Conservation (phyloP, 1,139 yeast genomes). For the Neolecta irregularis region DNA sequence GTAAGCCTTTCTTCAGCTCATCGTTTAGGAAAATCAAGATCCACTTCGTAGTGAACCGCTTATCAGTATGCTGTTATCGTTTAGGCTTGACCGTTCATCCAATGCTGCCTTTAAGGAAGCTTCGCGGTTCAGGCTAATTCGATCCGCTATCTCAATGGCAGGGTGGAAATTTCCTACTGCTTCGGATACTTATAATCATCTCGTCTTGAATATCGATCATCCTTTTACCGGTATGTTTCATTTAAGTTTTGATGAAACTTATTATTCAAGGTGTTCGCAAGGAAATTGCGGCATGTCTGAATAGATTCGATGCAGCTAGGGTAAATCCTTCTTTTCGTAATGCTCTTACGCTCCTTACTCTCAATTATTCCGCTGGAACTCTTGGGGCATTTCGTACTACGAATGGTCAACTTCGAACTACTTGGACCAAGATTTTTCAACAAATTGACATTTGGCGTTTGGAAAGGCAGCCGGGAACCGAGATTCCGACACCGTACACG, state of each 20-base stretch:
- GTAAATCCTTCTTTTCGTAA: no score
- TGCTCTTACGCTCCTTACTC: no score
- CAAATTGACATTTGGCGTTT: no score
- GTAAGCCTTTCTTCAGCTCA: slow-evolving; percentile 25
- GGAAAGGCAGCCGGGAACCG: slow-evolving; percentile 13
- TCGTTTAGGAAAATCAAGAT: slow-evolving; percentile 26
- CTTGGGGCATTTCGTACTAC: no score
- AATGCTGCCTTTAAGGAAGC: slow-evolving; percentile 56
- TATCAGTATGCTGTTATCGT: slow-evolving; percentile 32
- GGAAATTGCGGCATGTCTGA: slow-evolving; percentile 42
- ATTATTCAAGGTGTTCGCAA: slow-evolving; percentile 47
- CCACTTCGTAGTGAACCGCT: slow-evolving; percentile 49
- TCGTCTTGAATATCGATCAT: slow-evolving; percentile 32
- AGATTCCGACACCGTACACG: slow-evolving; percentile 15
- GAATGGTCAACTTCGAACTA: no score
- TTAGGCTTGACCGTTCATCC: slow-evolving; percentile 36
- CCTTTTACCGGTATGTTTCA: no score
- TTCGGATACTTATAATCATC: slow-evolving; percentile 28
- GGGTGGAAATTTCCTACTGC: slow-evolving; percentile 41
- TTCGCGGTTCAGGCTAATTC: no score
- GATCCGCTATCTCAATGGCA: no score
- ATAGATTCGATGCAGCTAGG: no score
- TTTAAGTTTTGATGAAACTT: no score
- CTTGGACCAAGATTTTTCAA: no score
- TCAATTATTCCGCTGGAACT: no score